A percentile compares a stretch with the other conserved stretches of the same genome.
These are phyloP conservation scores for Sporothrix euskadiensis DNA, from an alignment of 2,329 filamentous ascomycete species.

Conservation along the genomic window DNA sequence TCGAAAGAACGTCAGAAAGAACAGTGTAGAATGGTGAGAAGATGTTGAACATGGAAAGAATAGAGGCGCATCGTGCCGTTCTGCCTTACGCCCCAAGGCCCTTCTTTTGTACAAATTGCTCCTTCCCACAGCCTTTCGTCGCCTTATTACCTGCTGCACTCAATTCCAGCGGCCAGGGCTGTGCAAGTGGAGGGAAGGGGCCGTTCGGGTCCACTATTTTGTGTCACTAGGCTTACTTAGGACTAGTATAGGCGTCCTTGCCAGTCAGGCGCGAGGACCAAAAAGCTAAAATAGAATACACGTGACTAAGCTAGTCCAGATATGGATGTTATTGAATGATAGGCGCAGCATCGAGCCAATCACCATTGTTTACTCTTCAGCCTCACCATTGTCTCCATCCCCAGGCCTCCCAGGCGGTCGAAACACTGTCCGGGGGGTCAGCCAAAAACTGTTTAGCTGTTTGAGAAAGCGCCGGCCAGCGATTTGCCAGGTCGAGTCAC, in stretches of 20 bases:
- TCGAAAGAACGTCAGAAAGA: background rate
- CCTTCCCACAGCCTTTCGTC: slow-evolving; percentile 3
- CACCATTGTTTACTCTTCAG: background rate
- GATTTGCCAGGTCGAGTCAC: slow-evolving; percentile 8
- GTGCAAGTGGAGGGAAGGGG: slow-evolving; percentile 2
- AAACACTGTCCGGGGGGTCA: background rate
- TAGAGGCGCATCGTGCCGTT: slow-evolving; percentile 11
- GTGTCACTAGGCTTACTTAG: background rate
- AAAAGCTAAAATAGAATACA: background rate
- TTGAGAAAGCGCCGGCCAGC: background rate
- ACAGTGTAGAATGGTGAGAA: background rate
- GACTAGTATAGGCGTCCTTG: background rate
- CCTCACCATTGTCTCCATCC: background rate
- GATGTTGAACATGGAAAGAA: background rate
- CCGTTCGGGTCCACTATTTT: background rate
- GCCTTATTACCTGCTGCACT: slow-evolving; percentile 9
- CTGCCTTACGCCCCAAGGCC: slow-evolving; percentile 10
- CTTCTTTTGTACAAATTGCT: slow-evolving; percentile 17
- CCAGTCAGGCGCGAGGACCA: slow-evolving; percentile 1
- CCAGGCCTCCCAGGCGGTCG: background rate
- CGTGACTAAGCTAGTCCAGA: background rate
- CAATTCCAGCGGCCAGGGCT: background rate
- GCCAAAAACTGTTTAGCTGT: slow-evolving; percentile 8
- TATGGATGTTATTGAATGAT: background rate
- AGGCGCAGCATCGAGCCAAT: slow-evolving; percentile 14